Conservation (phyloP, 75 land plant genomes). For the Picea glauca region DNA sequence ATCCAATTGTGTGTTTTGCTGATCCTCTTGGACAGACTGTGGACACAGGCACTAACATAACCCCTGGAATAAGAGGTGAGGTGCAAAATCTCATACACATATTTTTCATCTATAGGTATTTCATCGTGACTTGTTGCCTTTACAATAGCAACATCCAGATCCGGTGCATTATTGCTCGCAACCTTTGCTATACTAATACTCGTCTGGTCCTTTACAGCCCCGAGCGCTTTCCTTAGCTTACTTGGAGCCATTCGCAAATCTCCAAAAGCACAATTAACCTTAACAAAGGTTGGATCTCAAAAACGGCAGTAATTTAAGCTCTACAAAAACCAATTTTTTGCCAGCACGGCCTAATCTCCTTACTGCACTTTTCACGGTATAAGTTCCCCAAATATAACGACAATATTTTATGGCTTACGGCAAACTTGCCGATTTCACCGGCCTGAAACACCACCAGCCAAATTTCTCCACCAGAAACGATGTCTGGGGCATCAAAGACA, state of each 20-base stretch:
- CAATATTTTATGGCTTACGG: no score
- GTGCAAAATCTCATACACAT: slow-evolving; percentile 66
- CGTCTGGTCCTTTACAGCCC: slow-evolving; percentile 87
- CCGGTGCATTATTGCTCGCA: slow-evolving; percentile 35
- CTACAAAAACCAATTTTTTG: no score
- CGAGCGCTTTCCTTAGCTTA: slow-evolving; percentile 67
- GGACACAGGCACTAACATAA: slow-evolving; percentile 63
- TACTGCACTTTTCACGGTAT: no score
- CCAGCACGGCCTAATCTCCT: no score
- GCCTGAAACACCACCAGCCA: no score
- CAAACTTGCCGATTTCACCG: no score
- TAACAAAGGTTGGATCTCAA: no score
- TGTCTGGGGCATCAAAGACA: no score
- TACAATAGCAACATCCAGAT: slow-evolving; percentile 82
- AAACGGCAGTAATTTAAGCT: no score
- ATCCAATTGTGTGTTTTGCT: slow-evolving; percentile 81
- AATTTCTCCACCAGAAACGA: no score
- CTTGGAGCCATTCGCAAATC: slow-evolving; percentile 47
- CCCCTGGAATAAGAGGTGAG: slow-evolving; percentile 68
- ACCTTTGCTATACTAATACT: slow-evolving; percentile 85
- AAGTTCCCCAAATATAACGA: no score
- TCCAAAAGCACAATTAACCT: no score
- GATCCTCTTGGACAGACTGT: slow-evolving; percentile 49
- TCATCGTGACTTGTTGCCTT: slow-evolving; percentile 94
- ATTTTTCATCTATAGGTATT: slow-evolving; percentile 64